Evolutionary conservation across 2,329 filamentous ascomycete species (phyloP).

Genomic region (Venturia oleaginea): DNA sequence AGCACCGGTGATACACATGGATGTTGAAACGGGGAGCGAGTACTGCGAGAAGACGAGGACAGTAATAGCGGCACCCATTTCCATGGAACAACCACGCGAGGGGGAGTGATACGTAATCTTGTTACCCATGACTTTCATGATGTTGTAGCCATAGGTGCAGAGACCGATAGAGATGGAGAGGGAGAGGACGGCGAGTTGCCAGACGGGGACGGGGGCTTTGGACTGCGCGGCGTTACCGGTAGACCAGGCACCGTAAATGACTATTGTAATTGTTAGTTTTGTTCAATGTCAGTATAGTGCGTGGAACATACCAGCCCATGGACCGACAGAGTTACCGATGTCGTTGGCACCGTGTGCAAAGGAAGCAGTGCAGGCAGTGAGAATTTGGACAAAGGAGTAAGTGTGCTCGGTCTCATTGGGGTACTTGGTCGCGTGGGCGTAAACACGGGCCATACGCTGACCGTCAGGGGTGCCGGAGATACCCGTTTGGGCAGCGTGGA

Average conservation of each 20-base stretch:
- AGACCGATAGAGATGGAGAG: slow-evolving; percentile 46
- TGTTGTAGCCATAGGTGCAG: slow-evolving; percentile 56
- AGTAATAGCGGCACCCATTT: slow-evolving; percentile 69
- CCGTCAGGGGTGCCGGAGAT: slow-evolving; percentile 65
- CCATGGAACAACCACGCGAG: slow-evolving; percentile 57
- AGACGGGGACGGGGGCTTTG: slow-evolving; percentile 46
- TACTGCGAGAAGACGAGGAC: slow-evolving; percentile 59
- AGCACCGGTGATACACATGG: slow-evolving; percentile 66
- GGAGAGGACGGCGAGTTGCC: slow-evolving; percentile 50
- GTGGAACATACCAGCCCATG: slow-evolving; percentile 41
- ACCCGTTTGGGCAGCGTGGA: slow-evolving; percentile 66
- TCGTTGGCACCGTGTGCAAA: slow-evolving; percentile 65
- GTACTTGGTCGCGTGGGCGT: slow-evolving; percentile 50
- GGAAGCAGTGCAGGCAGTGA: slow-evolving; percentile 58
- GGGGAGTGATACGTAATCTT: slow-evolving; percentile 65
- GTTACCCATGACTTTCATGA: slow-evolving; percentile 73
- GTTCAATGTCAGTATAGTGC: too few relatives aligned
- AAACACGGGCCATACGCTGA: slow-evolving; percentile 55
- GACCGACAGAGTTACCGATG: slow-evolving; percentile 54
- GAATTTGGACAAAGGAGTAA: slow-evolving; percentile 45
- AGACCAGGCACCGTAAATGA: slow-evolving; percentile 53
- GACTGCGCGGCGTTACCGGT: slow-evolving; percentile 34
- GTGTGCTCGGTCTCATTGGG: slow-evolving; percentile 54
- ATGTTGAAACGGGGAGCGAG: slow-evolving; percentile 62
- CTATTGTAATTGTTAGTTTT: background rate